These are phyloP conservation scores for Poterioochromonas sp. DNA, from an alignment of 352 stramenopile genomes.

Conservation along the genomic window DNA sequence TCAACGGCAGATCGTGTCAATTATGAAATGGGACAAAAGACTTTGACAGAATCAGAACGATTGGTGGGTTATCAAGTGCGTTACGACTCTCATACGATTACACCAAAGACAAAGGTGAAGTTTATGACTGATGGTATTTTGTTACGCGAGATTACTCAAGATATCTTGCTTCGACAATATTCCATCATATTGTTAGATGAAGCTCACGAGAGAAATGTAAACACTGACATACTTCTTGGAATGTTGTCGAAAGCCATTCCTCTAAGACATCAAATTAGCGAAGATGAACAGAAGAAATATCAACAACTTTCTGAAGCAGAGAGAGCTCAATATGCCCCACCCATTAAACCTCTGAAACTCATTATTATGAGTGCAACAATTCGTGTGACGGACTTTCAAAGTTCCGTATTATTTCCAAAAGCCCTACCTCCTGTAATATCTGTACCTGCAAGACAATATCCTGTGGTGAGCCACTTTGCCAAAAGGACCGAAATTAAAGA, in stretches of 20 bases:
- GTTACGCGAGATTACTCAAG: constrained; percentile 69
- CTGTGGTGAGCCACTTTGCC: constrained; percentile 94
- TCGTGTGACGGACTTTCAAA: constrained; percentile 92
- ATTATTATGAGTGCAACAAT: constrained; percentile 98
- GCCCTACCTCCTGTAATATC: constrained; percentile 64
- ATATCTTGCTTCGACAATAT: constrained; percentile 48
- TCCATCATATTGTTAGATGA: constrained; percentile 77
- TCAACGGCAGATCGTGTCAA: constrained; percentile 93
- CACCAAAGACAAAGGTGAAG: constrained; percentile 79
- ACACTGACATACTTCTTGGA: constrained; percentile 91
- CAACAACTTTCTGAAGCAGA: constrained; percentile 39
- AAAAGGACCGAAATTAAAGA: constrained; percentile 92
- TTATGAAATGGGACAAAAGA: constrained; percentile 77
- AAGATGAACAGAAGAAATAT: constrained; percentile 50
- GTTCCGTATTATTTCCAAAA: constrained; percentile 76
- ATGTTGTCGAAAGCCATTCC: constrained; percentile 84
- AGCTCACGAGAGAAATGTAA: constrained; percentile 90
- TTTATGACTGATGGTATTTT: constrained; percentile 99
- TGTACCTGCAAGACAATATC: constrained; percentile 62
- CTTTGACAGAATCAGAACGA: not conserved
- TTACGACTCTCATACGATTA: constrained; percentile 87
- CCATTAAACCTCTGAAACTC: constrained; percentile 65
- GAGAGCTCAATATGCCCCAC: constrained; percentile 46
- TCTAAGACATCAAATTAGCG: constrained; percentile 71
- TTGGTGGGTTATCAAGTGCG: constrained; percentile 94